phyloP scores from a whole-genome alignment of 495 filamentous ascomycete species.

The Aeminium ludgeri region DNA sequence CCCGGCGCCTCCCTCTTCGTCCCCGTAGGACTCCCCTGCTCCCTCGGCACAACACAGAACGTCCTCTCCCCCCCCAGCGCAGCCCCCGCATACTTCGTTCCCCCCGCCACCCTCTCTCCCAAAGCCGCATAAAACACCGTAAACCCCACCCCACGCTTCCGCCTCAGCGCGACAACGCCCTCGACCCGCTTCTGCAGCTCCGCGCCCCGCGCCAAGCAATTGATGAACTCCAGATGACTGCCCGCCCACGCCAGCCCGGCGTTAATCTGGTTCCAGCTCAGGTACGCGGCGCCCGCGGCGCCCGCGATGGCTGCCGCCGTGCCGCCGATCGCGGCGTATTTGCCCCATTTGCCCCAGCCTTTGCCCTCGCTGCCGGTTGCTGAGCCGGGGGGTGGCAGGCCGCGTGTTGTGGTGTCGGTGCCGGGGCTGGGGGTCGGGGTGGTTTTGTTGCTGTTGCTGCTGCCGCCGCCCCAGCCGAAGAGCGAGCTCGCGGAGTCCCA shows the following conservation, averaged over 20 bases:
- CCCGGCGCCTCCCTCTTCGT: conserved; percentile 10
- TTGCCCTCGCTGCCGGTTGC: conserved; percentile 11
- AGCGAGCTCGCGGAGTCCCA: conserved; percentile 44
- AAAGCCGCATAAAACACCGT: conserved; percentile 13
- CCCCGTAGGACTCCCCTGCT: conserved; percentile 9
- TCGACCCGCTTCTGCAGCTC: conserved; percentile 64
- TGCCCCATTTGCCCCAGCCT: conserved; percentile 57
- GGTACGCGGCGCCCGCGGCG: conserved; percentile 65
- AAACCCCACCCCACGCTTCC: conserved; percentile 12
- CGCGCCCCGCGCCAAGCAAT: conserved; percentile 60
- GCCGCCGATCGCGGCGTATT: conserved; percentile 67
- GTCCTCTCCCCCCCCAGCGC: conserved; percentile 50
- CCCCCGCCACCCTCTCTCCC: conserved; percentile 25
- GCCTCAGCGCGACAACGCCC: conserved; percentile 30
- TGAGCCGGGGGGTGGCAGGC: conserved; percentile 21
- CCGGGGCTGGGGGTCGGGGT: conserved; percentile 4
- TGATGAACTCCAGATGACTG: conserved; percentile 90
- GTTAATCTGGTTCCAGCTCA: conserved; percentile 60
- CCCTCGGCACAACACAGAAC: conserved; percentile 65
- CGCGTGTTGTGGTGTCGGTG: conserved; percentile 13
- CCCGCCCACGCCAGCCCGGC: conserved; percentile 63
- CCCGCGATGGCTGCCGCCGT: conserved; percentile 68
- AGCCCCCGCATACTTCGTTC: conserved; percentile 23
- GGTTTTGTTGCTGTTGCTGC: conserved; percentile 20
- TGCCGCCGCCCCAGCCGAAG: conserved; percentile 48